Evolutionary conservation across 306 rosid species (phyloP).

Genomic region (Pyrus pyrifolia): DNA sequence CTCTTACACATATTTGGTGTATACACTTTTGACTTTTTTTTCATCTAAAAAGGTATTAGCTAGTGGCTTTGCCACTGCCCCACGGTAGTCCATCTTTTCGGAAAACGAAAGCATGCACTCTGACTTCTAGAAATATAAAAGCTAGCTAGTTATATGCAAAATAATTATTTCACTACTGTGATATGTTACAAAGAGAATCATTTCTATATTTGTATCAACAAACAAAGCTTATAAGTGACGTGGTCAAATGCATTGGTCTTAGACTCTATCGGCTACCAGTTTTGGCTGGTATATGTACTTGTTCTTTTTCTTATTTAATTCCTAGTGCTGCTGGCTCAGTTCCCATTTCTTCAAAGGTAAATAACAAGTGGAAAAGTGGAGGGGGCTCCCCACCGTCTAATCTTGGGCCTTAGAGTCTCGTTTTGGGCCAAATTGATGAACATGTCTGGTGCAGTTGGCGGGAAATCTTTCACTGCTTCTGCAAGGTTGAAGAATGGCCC

Average conservation of each 20-base stretch:
- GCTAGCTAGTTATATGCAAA: neutral
- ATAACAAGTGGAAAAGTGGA: conserved; percentile 22
- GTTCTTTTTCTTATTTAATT: neutral
- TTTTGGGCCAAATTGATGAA: conserved; percentile 35
- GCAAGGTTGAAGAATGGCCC: conserved; percentile 37
- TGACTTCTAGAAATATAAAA: no score
- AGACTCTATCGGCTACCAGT: conserved; percentile 19
- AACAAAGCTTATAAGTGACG: neutral
- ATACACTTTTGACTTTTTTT: no score
- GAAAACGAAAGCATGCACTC: no score
- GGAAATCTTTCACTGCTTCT: conserved; percentile 52
- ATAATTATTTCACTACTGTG: neutral
- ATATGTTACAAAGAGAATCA: no score
- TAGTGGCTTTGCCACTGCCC: no score
- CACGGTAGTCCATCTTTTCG: no score
- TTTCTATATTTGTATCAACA: no score
- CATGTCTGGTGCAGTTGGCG: conserved; percentile 33
- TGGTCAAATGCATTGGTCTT: conserved; percentile 43
- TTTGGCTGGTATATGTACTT: neutral
- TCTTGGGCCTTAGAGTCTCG: conserved; percentile 51
- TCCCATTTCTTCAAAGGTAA: neutral
- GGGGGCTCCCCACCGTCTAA: conserved; percentile 44
- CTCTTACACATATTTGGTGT: no score
- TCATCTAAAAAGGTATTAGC: no score
- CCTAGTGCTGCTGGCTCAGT: conserved; percentile 8